Conservation (phyloP, 1,284 basidiomycete species). For the Melanopsichium pennsylvanicum region DNA sequence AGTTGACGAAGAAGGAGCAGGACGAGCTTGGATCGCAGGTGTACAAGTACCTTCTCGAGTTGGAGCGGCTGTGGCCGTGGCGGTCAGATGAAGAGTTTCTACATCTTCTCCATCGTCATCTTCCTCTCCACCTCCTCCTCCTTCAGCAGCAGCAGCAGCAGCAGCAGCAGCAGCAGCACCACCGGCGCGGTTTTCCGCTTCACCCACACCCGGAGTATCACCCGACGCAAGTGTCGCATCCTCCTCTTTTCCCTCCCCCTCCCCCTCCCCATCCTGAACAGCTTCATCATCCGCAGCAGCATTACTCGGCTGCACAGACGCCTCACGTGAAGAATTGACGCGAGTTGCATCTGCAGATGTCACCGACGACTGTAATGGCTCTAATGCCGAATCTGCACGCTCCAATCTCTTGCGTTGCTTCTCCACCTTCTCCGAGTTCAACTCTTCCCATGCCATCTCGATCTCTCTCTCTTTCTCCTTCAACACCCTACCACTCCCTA, state of each 20-base stretch:
- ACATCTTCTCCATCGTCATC: constrained; percentile 47
- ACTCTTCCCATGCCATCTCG: constrained; percentile 29
- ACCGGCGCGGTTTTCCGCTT: not conserved
- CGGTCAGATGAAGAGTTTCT: constrained; percentile 45
- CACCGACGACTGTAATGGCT: constrained; percentile 6
- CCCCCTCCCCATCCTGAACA: constrained; percentile 1
- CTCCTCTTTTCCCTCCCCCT: not conserved
- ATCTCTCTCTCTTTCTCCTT: constrained; percentile 52
- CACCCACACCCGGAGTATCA: not conserved
- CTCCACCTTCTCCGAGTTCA: constrained; percentile 67
- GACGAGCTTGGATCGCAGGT: constrained; percentile 29
- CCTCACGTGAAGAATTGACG: constrained; percentile 13
- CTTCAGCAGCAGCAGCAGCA: no score
- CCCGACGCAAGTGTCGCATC: not conserved
- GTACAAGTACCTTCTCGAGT: constrained; percentile 41
- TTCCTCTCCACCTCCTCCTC: not conserved
- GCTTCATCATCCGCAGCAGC: not conserved
- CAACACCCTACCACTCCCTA: constrained; percentile 68
- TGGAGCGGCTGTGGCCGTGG: constrained; percentile 33
- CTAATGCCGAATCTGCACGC: constrained; percentile 6
- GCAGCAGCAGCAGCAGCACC: constrained; percentile 1
- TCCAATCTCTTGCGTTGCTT: constrained; percentile 31
- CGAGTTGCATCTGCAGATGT: constrained; percentile 19
- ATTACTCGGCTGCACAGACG: constrained; percentile 26
- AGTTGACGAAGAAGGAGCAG: no score